Base-by-base conservation (phyloP, 75 land plant species). In the Gnetum montanum region DNA sequence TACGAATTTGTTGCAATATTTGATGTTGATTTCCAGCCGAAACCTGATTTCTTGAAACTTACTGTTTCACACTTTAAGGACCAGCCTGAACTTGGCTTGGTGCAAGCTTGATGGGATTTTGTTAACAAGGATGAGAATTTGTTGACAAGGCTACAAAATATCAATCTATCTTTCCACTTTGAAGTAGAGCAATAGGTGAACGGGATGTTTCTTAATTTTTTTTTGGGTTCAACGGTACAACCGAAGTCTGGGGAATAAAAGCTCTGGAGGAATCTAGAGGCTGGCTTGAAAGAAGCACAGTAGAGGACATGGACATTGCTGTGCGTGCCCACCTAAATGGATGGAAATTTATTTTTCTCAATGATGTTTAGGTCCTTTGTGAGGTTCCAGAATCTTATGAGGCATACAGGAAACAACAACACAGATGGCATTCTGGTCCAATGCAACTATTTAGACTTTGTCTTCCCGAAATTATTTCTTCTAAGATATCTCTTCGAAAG, bases 1-100 rank as follows among this genome's bases (percentile, higher is more conserved):
- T 88, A 88, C 34, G 93, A 88, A 63, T 88, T 80, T 70, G 93
- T 88, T 48, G 77, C 89, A 44, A 88, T 88, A 18, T 80, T 88
- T 49, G 93, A 88, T 72, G 88, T 88, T 4, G 93, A 84, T 58
- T 88, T 88, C 52, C 89, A 80, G 50, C 93, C 93, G 6, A 71
- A 72, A 28, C 68, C 82, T 28, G 93, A 88, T 62, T 88, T 88
- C 43, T 74, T 88, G 13, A 80, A 72, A 43, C 63, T 38, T 38
- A 84, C 93, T 0, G 74, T 88, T 49, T 78, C 81, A 13, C 93
- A 88, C 58, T 82, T 88, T 56, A 77, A 80, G 85, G 76, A 67
- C 44, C 59, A 73, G 45, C 72, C 71, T 28, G 76, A 78, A 18
- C 33, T 78, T 30, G 81, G 56, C 8, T 46, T 78, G 51, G 81